Evolutionary conservation across 106 monocot species (phyloP), one percentile per base, ranked within the genome.

Genomic region (Phalaenopsis equestris): DNA sequence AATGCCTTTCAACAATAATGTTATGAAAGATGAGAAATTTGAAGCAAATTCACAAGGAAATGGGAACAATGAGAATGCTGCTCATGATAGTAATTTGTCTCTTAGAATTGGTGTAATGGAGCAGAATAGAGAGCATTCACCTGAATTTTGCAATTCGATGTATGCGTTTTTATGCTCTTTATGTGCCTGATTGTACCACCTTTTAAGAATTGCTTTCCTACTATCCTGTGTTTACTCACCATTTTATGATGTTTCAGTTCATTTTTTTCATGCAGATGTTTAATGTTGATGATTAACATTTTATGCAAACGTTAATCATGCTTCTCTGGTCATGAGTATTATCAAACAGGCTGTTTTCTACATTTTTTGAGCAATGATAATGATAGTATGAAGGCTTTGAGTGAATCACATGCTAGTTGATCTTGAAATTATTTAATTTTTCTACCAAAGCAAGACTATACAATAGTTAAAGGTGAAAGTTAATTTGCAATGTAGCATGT

Each of bases 61-160:
- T 76, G 24, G 8, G 21, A 76, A 76, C 23, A 76, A 76, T 76
- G 76, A 48, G 47, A 49, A 76, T 49, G 76, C 21, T 12, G 48
- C 12, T 47, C 49, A 76, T 76, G 76, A 24, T 2, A 18, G 49
- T 4, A 76, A 49, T 48, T 49, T n/a, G 18, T 76, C 76, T 76
- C 42, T 24, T 49, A 17, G 12, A n/a, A 76, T 48, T 76, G 19
- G 19, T 21, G 18, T 76, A 36, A 4, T 43, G 42, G 12, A 74
- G 74, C 41, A 74, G 36, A 74, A 74, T 11, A 52, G 76, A 16
- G 4, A 52, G 17, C 76, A 74, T 74, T 74, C 36, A 30, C 24
- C 52, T 36, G 76, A 48, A 24, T 14, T 52, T n/a, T 42, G 16
- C 9, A 3, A 49, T 49, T 12, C 46, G 52, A 43, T 43, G 43